Base-by-base conservation (phyloP, 208 protist species). In the Trypanosoma platydactyli region DNA sequence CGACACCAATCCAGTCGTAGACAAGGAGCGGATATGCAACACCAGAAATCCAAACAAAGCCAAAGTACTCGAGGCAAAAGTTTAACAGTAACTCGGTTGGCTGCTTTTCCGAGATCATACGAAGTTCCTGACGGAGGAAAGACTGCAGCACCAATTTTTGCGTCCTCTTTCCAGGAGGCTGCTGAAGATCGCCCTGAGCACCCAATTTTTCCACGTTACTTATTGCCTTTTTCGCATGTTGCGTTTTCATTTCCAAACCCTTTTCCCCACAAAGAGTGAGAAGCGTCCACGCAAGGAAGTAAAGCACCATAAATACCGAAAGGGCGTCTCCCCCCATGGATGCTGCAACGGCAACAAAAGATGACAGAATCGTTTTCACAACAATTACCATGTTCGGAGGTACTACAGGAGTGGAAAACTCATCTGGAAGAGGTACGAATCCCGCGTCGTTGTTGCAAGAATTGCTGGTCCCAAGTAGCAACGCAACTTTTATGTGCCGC, bases 41-140 rank as follows among this genome's bases (percentile, higher is more conserved):
- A 38, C 83, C 83, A 18, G 75, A 71, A 45, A 93, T 68, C 87
- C 89, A 95, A 25, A 95, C 29, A 45, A 93, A 74, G 46, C 89
- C 89, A 64, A 93, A 93, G 24, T 86, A 83, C 61, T 95, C 89
- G n/a, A 95, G 76, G 48, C 75, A 89, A 41, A 95, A 84, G 71
- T 93, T 79, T 7, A 95, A 71, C 16, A 89, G 83, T 71, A 84
- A 72, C 71, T 93, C 80, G 29, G 85, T 76, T 22, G 82, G 79
- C 61, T 86, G 79, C 15, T 73, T 82, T 53, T 86, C 74, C 33
- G 80, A 71, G 22, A 81, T 80, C 54, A 88, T 68, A 59, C 54
- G 59, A 53, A 83, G 74, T 73, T 95, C 89, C 54, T 78, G 63
- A 5, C 45, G 46, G n/a, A 79, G 62, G 71, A 95, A 95, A 59